phyloP scores from a whole-genome alignment of 805 yeast species.

The Candida vartiovaarae region DNA sequence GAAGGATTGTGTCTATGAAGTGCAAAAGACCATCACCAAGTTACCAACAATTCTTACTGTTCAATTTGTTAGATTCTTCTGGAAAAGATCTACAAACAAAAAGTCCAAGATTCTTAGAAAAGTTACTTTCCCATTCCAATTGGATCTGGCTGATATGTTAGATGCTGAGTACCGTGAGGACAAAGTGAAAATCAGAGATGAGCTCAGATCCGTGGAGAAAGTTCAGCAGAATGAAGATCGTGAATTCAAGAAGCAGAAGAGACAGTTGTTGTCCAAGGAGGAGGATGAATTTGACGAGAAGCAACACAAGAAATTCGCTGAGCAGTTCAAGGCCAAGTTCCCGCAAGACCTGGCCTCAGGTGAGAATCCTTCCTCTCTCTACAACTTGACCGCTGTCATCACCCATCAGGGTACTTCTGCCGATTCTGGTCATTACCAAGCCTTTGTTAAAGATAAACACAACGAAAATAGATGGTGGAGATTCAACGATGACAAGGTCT shows the following conservation, averaged over 20 bases:
- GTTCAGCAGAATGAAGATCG: constrained; percentile 64
- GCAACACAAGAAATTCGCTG: constrained; percentile 42
- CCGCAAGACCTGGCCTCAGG: constrained; percentile 46
- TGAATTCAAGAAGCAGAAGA: constrained; percentile 56
- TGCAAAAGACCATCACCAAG: constrained; percentile 53
- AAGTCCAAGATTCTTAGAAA: constrained; percentile 91
- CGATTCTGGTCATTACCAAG: constrained; percentile 96
- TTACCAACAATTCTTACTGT: constrained; percentile 85
- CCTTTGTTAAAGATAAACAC: constrained; percentile 67
- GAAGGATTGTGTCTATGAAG: constrained; percentile 62
- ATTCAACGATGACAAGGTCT: constrained; percentile 89
- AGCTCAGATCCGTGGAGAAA: constrained; percentile 68
- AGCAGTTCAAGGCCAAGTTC: constrained; percentile 36
- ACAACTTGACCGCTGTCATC: constrained; percentile 74
- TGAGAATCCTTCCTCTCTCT: constrained; percentile 82
- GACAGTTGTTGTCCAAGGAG: constrained; percentile 38
- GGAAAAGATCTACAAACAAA: constrained; percentile 88
- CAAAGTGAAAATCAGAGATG: constrained; percentile 69
- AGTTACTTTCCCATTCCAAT: constrained; percentile 90
- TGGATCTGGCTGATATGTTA: constrained; percentile 81
- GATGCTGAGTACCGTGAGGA: constrained; percentile 67
- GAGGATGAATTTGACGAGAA: constrained; percentile 43
- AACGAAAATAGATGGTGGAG: constrained; percentile 88
- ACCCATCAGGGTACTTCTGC: constrained; percentile 96
- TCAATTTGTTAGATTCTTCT: constrained; percentile 89